A percentile compares a stretch with the other conserved stretches of the same genome.
phyloP scores from a whole-genome alignment of 371 early-diverging fungal genomes.

The Rhizopus arrhizus region DNA sequence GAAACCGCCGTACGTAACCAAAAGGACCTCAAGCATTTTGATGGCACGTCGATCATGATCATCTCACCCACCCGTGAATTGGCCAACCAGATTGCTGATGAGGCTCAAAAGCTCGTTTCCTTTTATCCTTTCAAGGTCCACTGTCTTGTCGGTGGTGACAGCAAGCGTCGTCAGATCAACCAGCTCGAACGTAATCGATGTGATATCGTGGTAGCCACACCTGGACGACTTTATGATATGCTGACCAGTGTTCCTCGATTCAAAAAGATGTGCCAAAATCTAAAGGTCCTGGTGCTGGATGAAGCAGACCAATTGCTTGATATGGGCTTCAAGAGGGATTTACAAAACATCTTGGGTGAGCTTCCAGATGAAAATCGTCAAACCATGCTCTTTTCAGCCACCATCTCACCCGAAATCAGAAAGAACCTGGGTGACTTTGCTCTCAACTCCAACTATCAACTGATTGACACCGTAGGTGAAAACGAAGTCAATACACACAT shows the following conservation, averaged over 20 bases:
- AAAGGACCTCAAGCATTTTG: conserved; percentile 41
- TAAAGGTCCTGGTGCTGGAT: conserved; percentile 89
- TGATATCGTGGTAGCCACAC: conserved; percentile 95
- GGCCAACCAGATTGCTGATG: conserved; percentile 90
- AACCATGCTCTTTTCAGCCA: conserved; percentile 98
- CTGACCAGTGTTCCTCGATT: conserved; percentile 66
- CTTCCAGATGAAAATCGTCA: conserved; percentile 83
- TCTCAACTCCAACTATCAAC: conserved; percentile 68
- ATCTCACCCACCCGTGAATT: conserved; percentile 98
- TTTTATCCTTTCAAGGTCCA: conserved; percentile 73
- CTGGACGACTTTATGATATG: conserved; percentile 92
- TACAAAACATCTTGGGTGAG: conserved; percentile 77
- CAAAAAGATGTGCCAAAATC: conserved; percentile 56
- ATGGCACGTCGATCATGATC: conserved; percentile 74
- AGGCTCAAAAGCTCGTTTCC: conserved; percentile 72
- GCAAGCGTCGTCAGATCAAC: conserved; percentile 62
- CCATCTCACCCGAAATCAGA: conserved; percentile 85
- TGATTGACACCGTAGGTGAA: conserved; percentile 85
- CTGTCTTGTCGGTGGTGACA: conserved; percentile 90
- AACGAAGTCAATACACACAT: conserved; percentile 80
- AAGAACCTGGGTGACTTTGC: conserved; percentile 69
- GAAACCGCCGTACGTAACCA: conserved; percentile 58
- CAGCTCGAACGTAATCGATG: conserved; percentile 63
- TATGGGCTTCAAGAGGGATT: conserved; percentile 96
- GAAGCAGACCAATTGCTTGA: conserved; percentile 99